A percentile compares a stretch with the other conserved stretches of the same genome.
Evolutionary conservation across 2,329 filamentous ascomycete genomes (phyloP).

Genomic region (Ceratocystis lukuohia): DNA sequence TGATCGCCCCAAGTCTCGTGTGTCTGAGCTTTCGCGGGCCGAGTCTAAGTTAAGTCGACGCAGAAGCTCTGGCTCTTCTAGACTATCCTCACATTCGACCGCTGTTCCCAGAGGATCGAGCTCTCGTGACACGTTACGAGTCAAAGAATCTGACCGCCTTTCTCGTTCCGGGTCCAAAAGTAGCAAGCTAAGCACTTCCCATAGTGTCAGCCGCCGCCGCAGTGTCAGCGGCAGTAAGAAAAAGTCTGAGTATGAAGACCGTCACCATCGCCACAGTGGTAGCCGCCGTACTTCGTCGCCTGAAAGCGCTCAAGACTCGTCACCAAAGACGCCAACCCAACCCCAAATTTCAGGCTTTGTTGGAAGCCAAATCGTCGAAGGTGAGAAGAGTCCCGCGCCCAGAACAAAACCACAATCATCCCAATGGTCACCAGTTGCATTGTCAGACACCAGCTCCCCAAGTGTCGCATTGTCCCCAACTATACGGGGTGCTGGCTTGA

Average conservation of each 20-base stretch:
- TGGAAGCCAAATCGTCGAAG: conserved; percentile 16
- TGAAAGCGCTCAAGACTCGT: conserved; percentile 40
- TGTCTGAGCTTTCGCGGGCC: conserved; percentile 33
- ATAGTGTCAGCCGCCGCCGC: conserved; percentile 16
- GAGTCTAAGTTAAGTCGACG: conserved; percentile 29
- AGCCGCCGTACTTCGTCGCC: conserved; percentile 27
- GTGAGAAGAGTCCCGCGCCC: conserved; percentile 19
- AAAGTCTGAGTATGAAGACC: conserved; percentile 33
- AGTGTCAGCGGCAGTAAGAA: conserved; percentile 25
- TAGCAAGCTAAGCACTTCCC: conserved; percentile 22
- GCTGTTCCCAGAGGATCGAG: conserved; percentile 27
- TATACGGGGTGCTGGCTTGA: conserved; percentile 20
- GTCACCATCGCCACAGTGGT: conserved; percentile 30
- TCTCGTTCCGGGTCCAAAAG: conserved; percentile 24
- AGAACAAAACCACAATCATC: not conserved
- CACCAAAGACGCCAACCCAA: conserved; percentile 48
- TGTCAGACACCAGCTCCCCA: conserved; percentile 7
- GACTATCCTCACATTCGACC: conserved; percentile 45
- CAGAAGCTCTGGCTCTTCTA: conserved; percentile 38
- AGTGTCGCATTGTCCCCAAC: conserved; percentile 1
- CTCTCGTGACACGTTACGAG: conserved; percentile 21
- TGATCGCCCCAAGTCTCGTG: conserved; percentile 33
- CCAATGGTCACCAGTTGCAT: conserved; percentile 10
- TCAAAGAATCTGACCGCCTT: conserved; percentile 19
- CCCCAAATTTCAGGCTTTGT: conserved; percentile 30